These are phyloP conservation scores for Paecilomyces formosus DNA, from an alignment of 2,329 filamentous ascomycete genomes.

Conservation along the genomic window DNA sequence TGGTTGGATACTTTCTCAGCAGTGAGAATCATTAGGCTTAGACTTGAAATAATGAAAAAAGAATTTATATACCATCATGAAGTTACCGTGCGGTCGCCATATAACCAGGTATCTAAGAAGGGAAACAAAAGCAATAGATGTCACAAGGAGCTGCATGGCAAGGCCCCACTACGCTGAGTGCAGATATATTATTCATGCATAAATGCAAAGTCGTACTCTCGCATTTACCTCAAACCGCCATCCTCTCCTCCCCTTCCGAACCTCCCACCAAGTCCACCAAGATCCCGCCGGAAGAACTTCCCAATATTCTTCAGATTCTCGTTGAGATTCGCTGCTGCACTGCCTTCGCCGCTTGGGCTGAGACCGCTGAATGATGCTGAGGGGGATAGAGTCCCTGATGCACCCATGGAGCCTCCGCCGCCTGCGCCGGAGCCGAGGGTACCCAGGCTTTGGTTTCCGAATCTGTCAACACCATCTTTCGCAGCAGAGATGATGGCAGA, in stretches of 20 bases:
- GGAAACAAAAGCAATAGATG: background rate
- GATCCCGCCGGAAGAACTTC: conserved; percentile 89
- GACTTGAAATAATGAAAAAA: background rate
- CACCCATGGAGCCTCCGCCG: conserved; percentile 21
- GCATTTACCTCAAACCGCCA: conserved; percentile 6
- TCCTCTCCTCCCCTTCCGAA: conserved; percentile 49
- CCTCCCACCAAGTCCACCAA: conserved; percentile 64
- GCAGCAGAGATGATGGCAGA: conserved; percentile 84
- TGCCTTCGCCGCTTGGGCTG: conserved; percentile 15
- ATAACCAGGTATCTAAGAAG: background rate
- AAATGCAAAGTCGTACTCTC: background rate
- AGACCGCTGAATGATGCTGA: conserved; percentile 12
- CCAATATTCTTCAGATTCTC: conserved; percentile 94
- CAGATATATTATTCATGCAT: background rate
- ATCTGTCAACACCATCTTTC: conserved; percentile 70
- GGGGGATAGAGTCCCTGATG: conserved; percentile 2
- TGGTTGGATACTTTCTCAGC: background rate
- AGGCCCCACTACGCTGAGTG: background rate
- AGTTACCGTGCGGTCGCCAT: background rate
- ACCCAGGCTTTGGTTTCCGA: conserved; percentile 55
- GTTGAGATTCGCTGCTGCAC: conserved; percentile 65
- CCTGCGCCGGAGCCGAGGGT: conserved; percentile 22
- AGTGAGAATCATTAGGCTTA: background rate
- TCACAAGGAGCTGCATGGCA: background rate
- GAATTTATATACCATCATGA: background rate